phyloP scores from a whole-genome alignment of 1,139 yeast genomes.

The Magnusiomyces suaveolens region DNA sequence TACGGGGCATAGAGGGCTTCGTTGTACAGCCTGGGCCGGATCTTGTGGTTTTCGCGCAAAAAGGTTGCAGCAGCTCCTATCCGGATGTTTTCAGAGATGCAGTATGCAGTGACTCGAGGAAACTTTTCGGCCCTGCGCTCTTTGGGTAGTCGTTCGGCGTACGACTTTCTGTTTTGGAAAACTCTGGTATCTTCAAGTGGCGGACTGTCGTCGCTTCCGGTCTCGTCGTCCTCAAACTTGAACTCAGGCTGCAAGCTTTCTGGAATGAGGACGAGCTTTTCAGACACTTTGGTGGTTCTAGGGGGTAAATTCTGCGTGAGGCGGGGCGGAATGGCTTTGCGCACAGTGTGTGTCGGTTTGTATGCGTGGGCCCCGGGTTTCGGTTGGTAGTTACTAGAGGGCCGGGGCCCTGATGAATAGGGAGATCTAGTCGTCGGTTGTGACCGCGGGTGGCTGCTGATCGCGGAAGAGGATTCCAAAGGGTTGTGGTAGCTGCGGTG shows the following conservation, averaged over 20 bases:
- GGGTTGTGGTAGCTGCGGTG: neutral
- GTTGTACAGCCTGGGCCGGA: constrained; percentile 77
- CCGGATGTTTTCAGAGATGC: constrained; percentile 74
- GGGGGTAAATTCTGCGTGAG: constrained; percentile 58
- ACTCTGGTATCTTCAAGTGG: constrained; percentile 15
- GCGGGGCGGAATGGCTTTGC: constrained; percentile 22
- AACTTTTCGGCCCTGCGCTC: constrained; percentile 59
- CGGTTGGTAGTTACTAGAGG: neutral
- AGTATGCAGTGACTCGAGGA: constrained; percentile 83
- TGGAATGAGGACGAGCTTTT: constrained; percentile 78
- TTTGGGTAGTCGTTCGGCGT: constrained; percentile 63
- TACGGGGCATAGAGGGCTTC: constrained; percentile 89
- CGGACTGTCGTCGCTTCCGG: constrained; percentile 19
- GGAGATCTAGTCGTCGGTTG: neutral
- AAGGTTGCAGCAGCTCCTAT: constrained; percentile 55
- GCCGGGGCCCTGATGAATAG: neutral
- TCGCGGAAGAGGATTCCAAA: neutral
- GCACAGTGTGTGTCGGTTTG: neutral
- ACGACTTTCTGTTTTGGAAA: constrained; percentile 25
- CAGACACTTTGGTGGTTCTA: constrained; percentile 80
- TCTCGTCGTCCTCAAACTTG: constrained; percentile 22
- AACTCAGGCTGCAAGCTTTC: constrained; percentile 40
- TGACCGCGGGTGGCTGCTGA: neutral
- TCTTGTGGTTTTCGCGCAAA: constrained; percentile 60
- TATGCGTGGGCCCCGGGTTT: neutral